Evolutionary conservation across 2,329 filamentous ascomycete species (phyloP), one percentile per base, ranked within the genome.

Genomic region (Graphilbum sp.): DNA sequence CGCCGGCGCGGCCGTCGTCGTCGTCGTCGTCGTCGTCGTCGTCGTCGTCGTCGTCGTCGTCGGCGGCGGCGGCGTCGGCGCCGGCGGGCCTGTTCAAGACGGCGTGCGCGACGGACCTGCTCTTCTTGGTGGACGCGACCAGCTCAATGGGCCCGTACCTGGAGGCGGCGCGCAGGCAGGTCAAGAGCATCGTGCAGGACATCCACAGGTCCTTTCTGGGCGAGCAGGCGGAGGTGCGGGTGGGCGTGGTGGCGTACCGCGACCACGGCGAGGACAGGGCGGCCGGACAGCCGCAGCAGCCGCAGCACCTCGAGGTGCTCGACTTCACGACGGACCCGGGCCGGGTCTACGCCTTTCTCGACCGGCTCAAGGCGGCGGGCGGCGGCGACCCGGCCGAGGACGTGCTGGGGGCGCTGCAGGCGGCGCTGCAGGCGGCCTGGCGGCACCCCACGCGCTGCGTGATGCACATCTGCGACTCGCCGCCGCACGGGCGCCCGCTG

Each of bases 71-170:
- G n/a, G n/a, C n/a, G n/a, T n/a, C n/a, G n/a, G n/a, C n/a, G n/a
- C n/a, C n/a, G 4, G 32, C 32, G 5, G 54, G 52, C 7, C 41
- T 59, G 15, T 59, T 59, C 45, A 53, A 52, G 38, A 34, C 39
- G 2, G 48, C 49, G 2, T 58, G 52, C 39, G 51, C 56, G 0
- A 58, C 54, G 4, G 57, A 60, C 35, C 19, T 60, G 25, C 37
- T 60, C 1, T 60, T 60, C 35, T 49, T 60, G 20, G 53, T 59
- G 9, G 57, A 60, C 39, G 55, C 53, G 1, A 60, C 57, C 0
- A 40, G 40, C 0, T 60, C 57, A 0, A 60, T 60, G 57, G 7
- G 15, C 0, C 24, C 37, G 0, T 51, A 54, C 36, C 55, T 60
- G 15, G 40, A 49, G 0, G 51, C 53, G 1, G 55, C 55, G 9